Base-by-base conservation (phyloP, 1,284 basidiomycete genomes). In the Tilletia setariae region DNA sequence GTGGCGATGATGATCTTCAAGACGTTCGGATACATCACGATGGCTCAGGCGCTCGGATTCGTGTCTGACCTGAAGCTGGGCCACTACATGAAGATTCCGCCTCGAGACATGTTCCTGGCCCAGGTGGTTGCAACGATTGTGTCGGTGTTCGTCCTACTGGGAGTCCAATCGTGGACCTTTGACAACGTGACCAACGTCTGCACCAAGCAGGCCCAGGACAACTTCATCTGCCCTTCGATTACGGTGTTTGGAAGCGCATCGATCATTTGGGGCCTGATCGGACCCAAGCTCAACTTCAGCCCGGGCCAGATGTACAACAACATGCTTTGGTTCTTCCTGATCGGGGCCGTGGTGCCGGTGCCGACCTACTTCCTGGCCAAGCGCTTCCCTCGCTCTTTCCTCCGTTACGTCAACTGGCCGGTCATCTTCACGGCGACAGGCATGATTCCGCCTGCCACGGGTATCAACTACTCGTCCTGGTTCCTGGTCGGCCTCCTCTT, bases 31-130 rank as follows among this genome's bases (percentile, higher is more conserved):
- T 93, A 15, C 92, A 96, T 42, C 11, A 6, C 40, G 70, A 47
- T 40, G 35, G 32, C 32, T 23, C 66, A 71, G 49, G 74, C 76
- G 21, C 32, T 79, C 35, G 61, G 63, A 13, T 79, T 79, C 67
- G 71, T 76, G 13, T 70, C 69, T 23, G 77, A 77, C 53, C 71
- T 77, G 46, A 89, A 89, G 77, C 85, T 89, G 7, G 87, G 86
- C 16, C 88, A 89, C 74, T 89, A 87, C 75, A 85, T 84, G n/a
- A 87, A 90, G 80, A 84, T 89, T 59, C 85, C 85, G 56, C 86
- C 86, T 21, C 79, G 84, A 19, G 62, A 65, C 44, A 72, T 71
- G 30, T 79, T 79, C 63, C 64, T 47, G 16, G 73, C 40, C 35
- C 72, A 73, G 51, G 69, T 68, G 65, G 62, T 59, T 23, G 9